phyloP scores from a whole-genome alignment of 192 early-diverging fungal genomes.

The Backusella tarrabulga region DNA sequence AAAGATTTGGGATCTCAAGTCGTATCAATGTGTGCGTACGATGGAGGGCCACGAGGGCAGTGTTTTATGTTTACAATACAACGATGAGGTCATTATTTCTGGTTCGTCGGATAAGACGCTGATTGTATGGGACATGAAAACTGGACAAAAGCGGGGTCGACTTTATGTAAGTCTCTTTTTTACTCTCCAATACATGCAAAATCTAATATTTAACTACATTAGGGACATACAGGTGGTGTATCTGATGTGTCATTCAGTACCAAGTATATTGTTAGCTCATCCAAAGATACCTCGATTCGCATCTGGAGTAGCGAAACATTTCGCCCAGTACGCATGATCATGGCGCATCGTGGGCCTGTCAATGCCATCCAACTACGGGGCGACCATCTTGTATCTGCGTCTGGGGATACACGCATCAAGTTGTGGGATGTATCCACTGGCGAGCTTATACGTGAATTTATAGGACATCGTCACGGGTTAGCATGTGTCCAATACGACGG shows the following conservation, averaged over 20 bases:
- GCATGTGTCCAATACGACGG: conserved; percentile 93
- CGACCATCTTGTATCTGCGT: conserved; percentile 71
- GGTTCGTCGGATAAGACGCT: conserved; percentile 89
- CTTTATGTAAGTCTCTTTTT: background rate
- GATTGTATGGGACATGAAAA: conserved; percentile 82
- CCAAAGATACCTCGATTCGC: conserved; percentile 91
- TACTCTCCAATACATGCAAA: too few relatives aligned
- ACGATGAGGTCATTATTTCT: conserved; percentile 72
- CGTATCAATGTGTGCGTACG: conserved; percentile 58
- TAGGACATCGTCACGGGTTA: conserved; percentile 79
- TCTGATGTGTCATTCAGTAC: conserved; percentile 86
- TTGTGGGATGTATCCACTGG: conserved; percentile 79
- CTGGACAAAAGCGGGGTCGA: background rate
- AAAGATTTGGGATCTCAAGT: conserved; percentile 81
- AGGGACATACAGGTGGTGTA: conserved; percentile 80
- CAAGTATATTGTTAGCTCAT: conserved; percentile 80
- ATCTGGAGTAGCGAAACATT: conserved; percentile 79
- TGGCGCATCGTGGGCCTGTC: conserved; percentile 93
- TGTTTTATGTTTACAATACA: conserved; percentile 88
- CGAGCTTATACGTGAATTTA: conserved; percentile 59
- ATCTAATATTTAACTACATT: too few relatives aligned
- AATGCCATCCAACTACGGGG: conserved; percentile 88
- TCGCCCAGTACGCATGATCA: conserved; percentile 61
- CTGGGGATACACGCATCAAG: conserved; percentile 80
- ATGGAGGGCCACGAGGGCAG: conserved; percentile 69